Evolutionary conservation across 768 basidiomycete genomes (phyloP).

Genomic region (Myochromella boudieri): DNA sequence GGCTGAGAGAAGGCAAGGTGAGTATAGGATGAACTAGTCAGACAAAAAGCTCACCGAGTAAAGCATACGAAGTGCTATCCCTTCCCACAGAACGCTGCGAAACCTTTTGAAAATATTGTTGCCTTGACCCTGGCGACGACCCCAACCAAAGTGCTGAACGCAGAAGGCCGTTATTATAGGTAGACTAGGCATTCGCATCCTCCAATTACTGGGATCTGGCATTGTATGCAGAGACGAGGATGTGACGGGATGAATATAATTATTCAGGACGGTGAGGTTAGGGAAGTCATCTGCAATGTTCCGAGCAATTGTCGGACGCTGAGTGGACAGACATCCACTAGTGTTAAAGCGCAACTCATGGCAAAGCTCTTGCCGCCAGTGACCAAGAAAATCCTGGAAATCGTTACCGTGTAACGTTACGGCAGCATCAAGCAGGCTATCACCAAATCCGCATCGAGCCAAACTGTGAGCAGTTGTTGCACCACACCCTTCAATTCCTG

Average conservation of each 20-base stretch:
- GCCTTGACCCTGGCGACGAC: background rate
- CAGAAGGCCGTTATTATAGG: background rate
- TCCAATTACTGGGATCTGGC: background rate
- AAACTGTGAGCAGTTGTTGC: constrained; percentile 55
- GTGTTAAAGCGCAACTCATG: constrained; percentile 16
- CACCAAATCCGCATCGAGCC: constrained; percentile 59
- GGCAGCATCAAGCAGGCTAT: constrained; percentile 33
- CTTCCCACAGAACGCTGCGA: background rate
- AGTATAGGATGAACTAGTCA: background rate
- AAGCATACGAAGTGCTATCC: background rate
- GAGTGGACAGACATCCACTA: background rate
- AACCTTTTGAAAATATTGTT: background rate
- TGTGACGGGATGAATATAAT: constrained; percentile 7
- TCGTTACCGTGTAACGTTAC: background rate
- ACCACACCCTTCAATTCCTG: constrained; percentile 51
- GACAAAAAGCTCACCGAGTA: background rate
- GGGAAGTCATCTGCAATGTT: constrained; percentile 10
- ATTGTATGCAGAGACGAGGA: background rate
- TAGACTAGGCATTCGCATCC: background rate
- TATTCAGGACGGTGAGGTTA: background rate
- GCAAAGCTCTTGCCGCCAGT: constrained; percentile 6
- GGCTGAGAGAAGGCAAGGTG: background rate
- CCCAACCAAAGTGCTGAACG: background rate
- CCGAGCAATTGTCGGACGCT: background rate
- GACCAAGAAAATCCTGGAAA: constrained; percentile 6